Base-by-base conservation (phyloP, 2,329 filamentous ascomycete species). In the Pyrenochaeta sp. region DNA sequence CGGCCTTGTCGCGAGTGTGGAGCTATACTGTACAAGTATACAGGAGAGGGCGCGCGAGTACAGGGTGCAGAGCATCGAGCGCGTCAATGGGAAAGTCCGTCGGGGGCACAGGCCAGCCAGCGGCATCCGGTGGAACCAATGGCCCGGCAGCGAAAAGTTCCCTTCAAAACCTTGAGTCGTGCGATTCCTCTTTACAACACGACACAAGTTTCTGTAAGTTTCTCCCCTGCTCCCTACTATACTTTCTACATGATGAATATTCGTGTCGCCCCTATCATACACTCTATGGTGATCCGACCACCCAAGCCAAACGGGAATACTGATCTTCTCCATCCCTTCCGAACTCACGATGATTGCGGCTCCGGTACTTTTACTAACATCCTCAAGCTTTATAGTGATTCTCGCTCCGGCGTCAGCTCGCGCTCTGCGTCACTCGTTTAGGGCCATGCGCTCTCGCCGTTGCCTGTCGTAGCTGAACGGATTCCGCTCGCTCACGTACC, bases 181-280 rank as follows among this genome's bases (percentile, higher is more conserved):
- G 50, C 59, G 49, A 50, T 59, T 59, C 46, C 59, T 61, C 56
- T 64, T 57, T 57, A 59, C 65, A 65, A 61, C 66, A 68, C 68
- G 65, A 64, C 65, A 59, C 56, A 54, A 42, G 52, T 56, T 60
- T 59, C 66, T 62, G 74, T 76, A 75, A 75, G 73, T 74, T 57
- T 44, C 24, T 22, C 52, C 39, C 56, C 15, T 22, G 32, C 47
- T 50, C 45, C 49, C 48, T 45, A 48, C 58, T 42, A 45, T 50
- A n/a, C 43, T 25, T 37, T 54, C 40, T 59, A 63, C 55, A 71
- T 73, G 74, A 77, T 72, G 74, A 77, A 72, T 67, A 61, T 69
- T 68, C 64, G 74, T 77, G 74, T 77, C 74, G 74, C 74, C 74
- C 74, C 74, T 77, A 77, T 77, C 74, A 72, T 72, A 77, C 72